Evolutionary conservation across 805 yeast species (phyloP), one percentile per base, ranked within the genome.

Genomic region (Pichia membranifaciens): DNA sequence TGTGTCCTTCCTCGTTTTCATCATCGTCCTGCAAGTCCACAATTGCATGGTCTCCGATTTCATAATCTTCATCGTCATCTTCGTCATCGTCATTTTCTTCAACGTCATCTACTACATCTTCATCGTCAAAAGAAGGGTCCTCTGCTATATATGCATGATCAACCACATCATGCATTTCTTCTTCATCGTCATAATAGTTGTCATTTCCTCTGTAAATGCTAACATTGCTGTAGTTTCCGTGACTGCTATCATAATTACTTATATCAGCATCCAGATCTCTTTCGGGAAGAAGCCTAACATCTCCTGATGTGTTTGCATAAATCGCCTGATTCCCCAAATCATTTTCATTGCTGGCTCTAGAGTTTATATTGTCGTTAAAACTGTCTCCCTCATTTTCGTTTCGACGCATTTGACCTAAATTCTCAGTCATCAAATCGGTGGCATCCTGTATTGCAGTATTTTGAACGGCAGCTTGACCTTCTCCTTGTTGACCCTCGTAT

Each of bases 211-310:
- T 28, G 17, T 40, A 44, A n/a, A 25, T 44, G 20, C 35, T 41
- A 15, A 21, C 33, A n/a, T 42, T 38, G 18, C 47, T 31, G 16
- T 46, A 6, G 17, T 39, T 38, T 23, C 43, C 65, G 22, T 59
- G 61, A 28, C 61, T 69, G 17, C 65, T 66, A 43, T 69, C 73
- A 29, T 70, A 72, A 49, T 72, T 67, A 0, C 73, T 70, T 4
- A 76, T 56, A 3, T 69, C 68, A 5, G 72, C 79, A 59, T 79
- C 83, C 40, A 74, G 57, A 53, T 76, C 75, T 31, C 51, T 44
- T 32, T 55, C 66, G 15, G 15, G 35, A 25, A 10, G 20, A 12
- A 18, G 35, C 13, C 47, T 43, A 41, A 31, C 50, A 37, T 31
- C 50, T 3, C 18, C 21, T 1, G 32, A 17, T 8, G 29, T 8